Percentiles rank a stretch among this genome's conserved stretches.
phyloP scores from a whole-genome alignment of 2,329 filamentous ascomycete species.

The Aspergillus viridinutans region DNA sequence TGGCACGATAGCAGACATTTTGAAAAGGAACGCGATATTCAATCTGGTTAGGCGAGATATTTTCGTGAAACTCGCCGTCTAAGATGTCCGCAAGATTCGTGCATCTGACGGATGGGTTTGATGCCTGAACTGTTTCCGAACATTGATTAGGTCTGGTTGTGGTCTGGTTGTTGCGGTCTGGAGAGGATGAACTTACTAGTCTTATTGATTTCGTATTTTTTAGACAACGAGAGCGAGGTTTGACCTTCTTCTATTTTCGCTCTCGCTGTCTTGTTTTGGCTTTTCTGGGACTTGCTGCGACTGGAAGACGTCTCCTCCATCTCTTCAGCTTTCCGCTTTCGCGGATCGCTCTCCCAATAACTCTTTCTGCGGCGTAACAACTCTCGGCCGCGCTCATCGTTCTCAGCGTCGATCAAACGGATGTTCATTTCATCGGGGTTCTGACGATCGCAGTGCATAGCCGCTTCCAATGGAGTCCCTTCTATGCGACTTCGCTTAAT shows the following conservation, averaged over 20 bases:
- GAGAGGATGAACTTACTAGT: constrained; percentile 34
- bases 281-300: constrained; percentile 28
- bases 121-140: constrained; percentile 43
- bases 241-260: constrained; percentile 29
- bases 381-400: constrained; percentile 49
- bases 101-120: constrained; percentile 38
- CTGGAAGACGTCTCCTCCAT: constrained; percentile 5
- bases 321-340: constrained; percentile 25
- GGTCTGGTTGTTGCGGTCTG: not conserved
- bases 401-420: constrained; percentile 46
- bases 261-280: constrained; percentile 26
- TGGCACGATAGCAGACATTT: constrained; percentile 65
- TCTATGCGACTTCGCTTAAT: constrained; percentile 55
- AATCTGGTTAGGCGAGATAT: constrained; percentile 43
- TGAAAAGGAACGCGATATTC: constrained; percentile 62
- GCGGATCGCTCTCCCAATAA: constrained; percentile 53
- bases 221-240: constrained; percentile 15
- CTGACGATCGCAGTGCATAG: constrained; percentile 58
- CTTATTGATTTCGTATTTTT: constrained; percentile 36
- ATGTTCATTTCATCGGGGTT: constrained; percentile 56
- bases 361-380: constrained; percentile 61
- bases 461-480: constrained; percentile 62
- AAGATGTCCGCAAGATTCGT: constrained; percentile 48
- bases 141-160: constrained; percentile 4
- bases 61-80: constrained; percentile 43